phyloP scores from a whole-genome alignment of 768 basidiomycete genomes.

The Rubroboletus satanas region DNA sequence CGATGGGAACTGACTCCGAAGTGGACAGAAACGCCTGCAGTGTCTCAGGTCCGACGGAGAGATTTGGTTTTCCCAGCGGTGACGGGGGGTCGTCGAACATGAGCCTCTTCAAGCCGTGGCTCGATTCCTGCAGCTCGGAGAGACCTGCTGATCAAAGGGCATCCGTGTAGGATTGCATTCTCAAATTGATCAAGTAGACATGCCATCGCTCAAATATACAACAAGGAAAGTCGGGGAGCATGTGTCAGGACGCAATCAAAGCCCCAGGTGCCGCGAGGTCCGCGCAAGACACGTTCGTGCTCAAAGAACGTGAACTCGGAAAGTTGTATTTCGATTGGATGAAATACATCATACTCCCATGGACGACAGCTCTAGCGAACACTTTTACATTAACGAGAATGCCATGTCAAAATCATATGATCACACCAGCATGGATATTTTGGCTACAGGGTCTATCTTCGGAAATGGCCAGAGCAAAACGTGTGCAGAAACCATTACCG shows the following conservation, averaged over 20 bases:
- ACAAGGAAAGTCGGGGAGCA: background rate
- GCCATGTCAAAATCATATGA: background rate
- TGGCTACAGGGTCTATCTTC: background rate
- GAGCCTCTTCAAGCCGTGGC: too few relatives aligned
- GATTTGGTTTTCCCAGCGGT: too few relatives aligned
- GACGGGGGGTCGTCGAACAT: too few relatives aligned
- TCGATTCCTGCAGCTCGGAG: too few relatives aligned
- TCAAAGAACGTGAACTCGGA: background rate
- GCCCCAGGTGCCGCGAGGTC: background rate
- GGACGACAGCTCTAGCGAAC: background rate
- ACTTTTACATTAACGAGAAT: background rate
- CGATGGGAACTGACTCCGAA: too few relatives aligned
- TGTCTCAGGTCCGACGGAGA: too few relatives aligned
- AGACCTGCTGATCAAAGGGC: too few relatives aligned
- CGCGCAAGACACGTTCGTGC: conserved; percentile 9
- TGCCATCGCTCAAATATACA: background rate
- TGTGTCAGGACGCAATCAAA: background rate
- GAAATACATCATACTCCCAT: background rate
- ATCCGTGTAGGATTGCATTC: too few relatives aligned
- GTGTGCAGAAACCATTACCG: background rate
- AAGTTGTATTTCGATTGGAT: background rate
- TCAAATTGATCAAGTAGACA: too few relatives aligned
- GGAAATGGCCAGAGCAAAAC: background rate
- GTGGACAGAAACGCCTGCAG: too few relatives aligned
- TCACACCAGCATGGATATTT: background rate